phyloP scores from a whole-genome alignment of 192 early-diverging fungal genomes.

The Rhizophlyctis rosea region DNA sequence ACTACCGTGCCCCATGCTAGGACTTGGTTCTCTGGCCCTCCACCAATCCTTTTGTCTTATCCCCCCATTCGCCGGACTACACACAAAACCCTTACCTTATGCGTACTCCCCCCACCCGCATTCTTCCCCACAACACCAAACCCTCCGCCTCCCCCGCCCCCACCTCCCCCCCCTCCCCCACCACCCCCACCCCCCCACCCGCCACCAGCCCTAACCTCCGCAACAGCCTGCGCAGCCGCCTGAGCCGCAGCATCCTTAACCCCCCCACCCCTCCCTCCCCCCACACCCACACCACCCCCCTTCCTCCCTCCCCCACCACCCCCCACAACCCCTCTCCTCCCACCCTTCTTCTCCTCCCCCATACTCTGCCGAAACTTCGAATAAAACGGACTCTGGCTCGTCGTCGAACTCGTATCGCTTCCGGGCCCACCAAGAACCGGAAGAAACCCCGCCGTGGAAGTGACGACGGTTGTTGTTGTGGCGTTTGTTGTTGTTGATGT shows the following conservation, averaged over 20 bases:
- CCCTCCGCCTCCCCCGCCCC: conserved; percentile 10
- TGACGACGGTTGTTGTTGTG: conserved; percentile 1
- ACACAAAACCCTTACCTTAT: too few relatives aligned
- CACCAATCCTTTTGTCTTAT: too few relatives aligned
- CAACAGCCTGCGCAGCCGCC: background rate
- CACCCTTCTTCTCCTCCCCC: background rate
- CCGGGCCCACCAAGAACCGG: background rate
- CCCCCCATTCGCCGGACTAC: too few relatives aligned
- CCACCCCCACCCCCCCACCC: background rate
- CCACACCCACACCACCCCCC: too few relatives aligned
- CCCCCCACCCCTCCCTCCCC: background rate
- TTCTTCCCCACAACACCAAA: conserved; percentile 18
- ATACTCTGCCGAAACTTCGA: background rate
- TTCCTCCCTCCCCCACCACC: too few relatives aligned
- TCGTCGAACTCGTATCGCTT: background rate
- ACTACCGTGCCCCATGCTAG: too few relatives aligned
- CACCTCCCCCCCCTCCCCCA: background rate
- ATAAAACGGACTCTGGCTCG: background rate
- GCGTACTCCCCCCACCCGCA: too few relatives aligned
- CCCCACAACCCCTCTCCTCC: background rate
- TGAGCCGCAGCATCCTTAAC: background rate
- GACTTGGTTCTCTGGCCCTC: too few relatives aligned
- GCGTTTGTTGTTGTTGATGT: background rate
- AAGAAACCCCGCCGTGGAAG: background rate
- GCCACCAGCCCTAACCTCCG: background rate